These are phyloP conservation scores for Prunus yedoensis DNA, from an alignment of 331 rosid species.

Conservation along the genomic window DNA sequence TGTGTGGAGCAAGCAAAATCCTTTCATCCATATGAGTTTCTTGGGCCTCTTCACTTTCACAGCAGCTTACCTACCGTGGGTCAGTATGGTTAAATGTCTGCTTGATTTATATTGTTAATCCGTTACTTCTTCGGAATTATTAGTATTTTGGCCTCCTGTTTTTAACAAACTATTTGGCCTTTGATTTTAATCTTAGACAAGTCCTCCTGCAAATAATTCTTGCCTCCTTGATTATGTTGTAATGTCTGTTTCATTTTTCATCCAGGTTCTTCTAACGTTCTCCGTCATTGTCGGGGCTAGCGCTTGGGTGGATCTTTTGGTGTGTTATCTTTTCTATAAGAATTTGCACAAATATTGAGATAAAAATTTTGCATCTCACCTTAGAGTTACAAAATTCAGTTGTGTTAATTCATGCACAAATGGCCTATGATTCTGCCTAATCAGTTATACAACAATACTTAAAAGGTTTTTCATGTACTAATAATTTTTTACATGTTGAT, in stretches of 20 bases:
- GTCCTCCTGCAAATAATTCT: not conserved
- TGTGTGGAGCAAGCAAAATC: slow-evolving; percentile 98
- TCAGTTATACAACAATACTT: not conserved
- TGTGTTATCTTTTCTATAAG: slow-evolving; percentile 28
- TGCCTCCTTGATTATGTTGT: not conserved
- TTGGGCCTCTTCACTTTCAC: slow-evolving; percentile 92
- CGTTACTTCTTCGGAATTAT: not conserved
- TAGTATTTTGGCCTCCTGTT: too few species aligned
- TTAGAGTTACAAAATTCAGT: not conserved
- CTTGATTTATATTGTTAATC: not conserved
- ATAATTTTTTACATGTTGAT: not conserved
- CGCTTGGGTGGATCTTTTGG: slow-evolving; percentile 98
- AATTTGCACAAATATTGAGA: slow-evolving; percentile 3
- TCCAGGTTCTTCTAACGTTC: slow-evolving; percentile 90
- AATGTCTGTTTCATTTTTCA: slow-evolving; percentile 8
- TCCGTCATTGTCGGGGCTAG: slow-evolving; percentile 96
- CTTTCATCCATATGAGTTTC: slow-evolving; percentile 95
- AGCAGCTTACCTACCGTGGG: slow-evolving; percentile 98
- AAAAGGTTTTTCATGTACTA: not conserved
- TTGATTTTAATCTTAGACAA: slow-evolving; percentile 7
- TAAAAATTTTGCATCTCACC: slow-evolving; percentile 1
- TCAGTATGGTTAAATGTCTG: slow-evolving; percentile 35
- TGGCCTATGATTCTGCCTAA: not conserved
- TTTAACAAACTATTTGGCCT: too few species aligned
- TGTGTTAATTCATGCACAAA: not conserved